phyloP scores from a whole-genome alignment of 208 protist genomes.

The Tetramitus jugosus region DNA sequence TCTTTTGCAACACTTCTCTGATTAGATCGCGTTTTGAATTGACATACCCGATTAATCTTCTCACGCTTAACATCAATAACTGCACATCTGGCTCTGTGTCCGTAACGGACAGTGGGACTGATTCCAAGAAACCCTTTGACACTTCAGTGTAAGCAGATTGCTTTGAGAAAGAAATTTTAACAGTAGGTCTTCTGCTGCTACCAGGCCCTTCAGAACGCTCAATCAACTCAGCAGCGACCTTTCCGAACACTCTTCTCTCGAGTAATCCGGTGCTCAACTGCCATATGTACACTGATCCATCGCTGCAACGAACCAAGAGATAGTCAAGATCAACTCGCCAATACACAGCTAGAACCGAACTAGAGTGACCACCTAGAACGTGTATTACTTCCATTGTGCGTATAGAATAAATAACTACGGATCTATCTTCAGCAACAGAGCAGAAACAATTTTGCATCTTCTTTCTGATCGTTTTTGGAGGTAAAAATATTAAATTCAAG shows the following conservation, averaged over 20 bases:
- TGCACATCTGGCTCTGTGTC: background rate
- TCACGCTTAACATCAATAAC: constrained; percentile 18
- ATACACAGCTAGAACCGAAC: constrained; percentile 7
- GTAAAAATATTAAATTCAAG: background rate
- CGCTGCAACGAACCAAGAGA: constrained; percentile 2
- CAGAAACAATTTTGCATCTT: background rate
- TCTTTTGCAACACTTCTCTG: background rate
- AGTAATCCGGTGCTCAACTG: background rate
- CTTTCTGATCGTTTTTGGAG: constrained; percentile 14
- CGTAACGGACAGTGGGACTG: background rate
- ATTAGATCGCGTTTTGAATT: background rate
- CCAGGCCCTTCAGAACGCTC: background rate
- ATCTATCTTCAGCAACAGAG: background rate
- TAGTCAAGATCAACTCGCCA: constrained; percentile 9
- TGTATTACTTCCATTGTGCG: constrained; percentile 7
- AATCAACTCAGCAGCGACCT: background rate
- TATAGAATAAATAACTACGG: background rate
- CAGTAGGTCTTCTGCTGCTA: background rate
- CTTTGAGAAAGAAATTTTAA: background rate
- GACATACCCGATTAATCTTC: background rate
- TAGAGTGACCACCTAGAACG: constrained; percentile 6
- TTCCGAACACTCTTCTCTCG: background rate
- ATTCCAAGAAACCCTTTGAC: background rate
- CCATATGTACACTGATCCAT: constrained; percentile 8
- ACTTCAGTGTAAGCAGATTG: background rate